These are phyloP conservation scores for Cyclostephanos tholiformis DNA, from an alignment of 108 stramenopile genomes.

Conservation along the genomic window DNA sequence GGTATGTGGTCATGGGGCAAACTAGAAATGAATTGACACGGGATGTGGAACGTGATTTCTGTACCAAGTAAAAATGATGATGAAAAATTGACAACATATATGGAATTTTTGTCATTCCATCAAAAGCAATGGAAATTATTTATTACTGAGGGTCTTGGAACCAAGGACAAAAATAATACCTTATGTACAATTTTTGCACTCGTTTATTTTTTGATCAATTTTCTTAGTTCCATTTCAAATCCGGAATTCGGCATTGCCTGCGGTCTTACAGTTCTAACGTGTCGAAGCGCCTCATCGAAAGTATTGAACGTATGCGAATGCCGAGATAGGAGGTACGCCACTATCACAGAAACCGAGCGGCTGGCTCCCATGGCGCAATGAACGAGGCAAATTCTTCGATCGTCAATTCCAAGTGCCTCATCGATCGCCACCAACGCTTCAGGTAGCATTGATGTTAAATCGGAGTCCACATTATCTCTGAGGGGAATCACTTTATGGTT, in stretches of 20 bases:
- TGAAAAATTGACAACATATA: neutral
- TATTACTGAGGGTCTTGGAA: no score
- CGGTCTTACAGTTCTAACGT: constrained; percentile 32
- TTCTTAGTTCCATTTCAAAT: constrained; percentile 35
- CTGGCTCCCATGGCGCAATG: constrained; percentile 47
- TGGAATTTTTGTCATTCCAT: neutral
- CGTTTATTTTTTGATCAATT: neutral
- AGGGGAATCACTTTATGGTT: constrained; percentile 29
- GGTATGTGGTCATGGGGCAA: constrained; percentile 12
- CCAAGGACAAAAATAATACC: neutral
- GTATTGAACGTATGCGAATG: constrained; percentile 25
- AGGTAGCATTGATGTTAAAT: constrained; percentile 30
- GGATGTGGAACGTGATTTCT: constrained; percentile 11
- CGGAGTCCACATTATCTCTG: constrained; percentile 28
- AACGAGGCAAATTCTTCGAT: constrained; percentile 41
- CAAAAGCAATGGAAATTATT: neutral
- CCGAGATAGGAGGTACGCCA: constrained; percentile 44
- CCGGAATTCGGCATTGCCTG: constrained; percentile 37
- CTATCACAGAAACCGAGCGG: constrained; percentile 41
- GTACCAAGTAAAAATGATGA: neutral
- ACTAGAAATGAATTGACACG: neutral
- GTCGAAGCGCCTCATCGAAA: constrained; percentile 25
- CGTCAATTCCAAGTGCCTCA: constrained; percentile 18
- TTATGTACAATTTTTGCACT: neutral
- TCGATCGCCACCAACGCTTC: constrained; percentile 26